A percentile compares a stretch with the other conserved stretches of the same genome.
Conservation (phyloP, 2,329 filamentous ascomycete genomes). For the Fonsecaea monophora region DNA sequence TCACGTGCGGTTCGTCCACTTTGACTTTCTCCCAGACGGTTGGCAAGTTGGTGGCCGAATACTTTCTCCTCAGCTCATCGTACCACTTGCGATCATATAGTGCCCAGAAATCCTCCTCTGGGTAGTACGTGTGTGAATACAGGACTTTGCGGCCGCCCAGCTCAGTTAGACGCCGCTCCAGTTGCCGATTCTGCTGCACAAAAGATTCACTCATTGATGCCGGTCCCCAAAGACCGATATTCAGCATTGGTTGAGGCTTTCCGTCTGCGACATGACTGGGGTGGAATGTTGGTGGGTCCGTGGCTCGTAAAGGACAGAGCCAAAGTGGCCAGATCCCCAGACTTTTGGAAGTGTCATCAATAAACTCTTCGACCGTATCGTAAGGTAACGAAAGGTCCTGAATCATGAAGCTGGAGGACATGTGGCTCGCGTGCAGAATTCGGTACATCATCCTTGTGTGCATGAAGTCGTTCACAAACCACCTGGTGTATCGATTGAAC, state of each 20-base stretch:
- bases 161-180: constrained; percentile 69
- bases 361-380: constrained; percentile 56
- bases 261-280: constrained; percentile 41
- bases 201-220: constrained; percentile 66
- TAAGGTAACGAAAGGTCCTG: constrained; percentile 67
- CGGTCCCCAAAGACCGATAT: constrained; percentile 76
- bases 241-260: constrained; percentile 56
- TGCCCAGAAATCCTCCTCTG: constrained; percentile 49
- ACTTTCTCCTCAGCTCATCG: constrained; percentile 33
- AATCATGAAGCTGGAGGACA: constrained; percentile 61
- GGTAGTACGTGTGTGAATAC: constrained; percentile 79
- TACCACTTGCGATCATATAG: constrained; percentile 36
- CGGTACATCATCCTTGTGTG: constrained; percentile 66
- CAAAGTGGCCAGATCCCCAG: constrained; percentile 64
- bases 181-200: constrained; percentile 67
- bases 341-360: constrained; percentile 53
- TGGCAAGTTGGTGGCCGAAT: constrained; percentile 32
- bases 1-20: neutral
- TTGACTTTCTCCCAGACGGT: constrained; percentile 38
- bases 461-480: constrained; percentile 63
- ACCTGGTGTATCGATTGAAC: constrained; percentile 64
- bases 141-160: constrained; percentile 79
- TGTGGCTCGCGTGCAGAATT: constrained; percentile 63
- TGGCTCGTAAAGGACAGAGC: constrained; percentile 61
- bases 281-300: constrained; percentile 44